Conservation (phyloP, 2,329 filamentous ascomycete species). For the Arthrobotrys iridis region DNA sequence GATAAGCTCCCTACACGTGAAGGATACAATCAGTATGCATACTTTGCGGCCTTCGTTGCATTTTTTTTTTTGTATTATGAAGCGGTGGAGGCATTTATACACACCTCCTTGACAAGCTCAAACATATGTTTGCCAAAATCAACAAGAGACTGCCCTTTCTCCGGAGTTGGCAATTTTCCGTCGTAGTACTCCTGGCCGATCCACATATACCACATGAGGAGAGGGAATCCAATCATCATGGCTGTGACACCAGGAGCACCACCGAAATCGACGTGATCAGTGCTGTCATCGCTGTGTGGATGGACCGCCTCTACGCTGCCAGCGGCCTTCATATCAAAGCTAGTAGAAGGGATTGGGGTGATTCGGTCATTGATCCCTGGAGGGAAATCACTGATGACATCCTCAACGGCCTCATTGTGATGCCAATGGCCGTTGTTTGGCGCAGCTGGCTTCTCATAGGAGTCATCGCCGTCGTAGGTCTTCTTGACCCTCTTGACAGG, state of each 20-base stretch:
- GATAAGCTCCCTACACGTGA: constrained; percentile 74
- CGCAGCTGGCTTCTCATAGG: constrained; percentile 56
- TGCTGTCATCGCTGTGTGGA: constrained; percentile 59
- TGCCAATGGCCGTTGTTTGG: constrained; percentile 24
- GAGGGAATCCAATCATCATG: constrained; percentile 94
- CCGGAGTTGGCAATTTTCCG: constrained; percentile 78
- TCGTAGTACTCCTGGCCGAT: constrained; percentile 92
- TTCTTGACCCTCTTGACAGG: constrained; percentile 58
- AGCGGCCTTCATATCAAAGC: constrained; percentile 49
- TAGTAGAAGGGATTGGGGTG: constrained; percentile 40
- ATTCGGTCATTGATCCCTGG: constrained; percentile 61
- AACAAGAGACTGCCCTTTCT: constrained; percentile 71
- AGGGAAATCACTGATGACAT: constrained; percentile 52
- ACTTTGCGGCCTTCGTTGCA: neutral
- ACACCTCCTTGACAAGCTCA: constrained; percentile 74
- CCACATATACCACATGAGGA: constrained; percentile 99
- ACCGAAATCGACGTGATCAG: constrained; percentile 80
- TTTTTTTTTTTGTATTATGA: neutral
- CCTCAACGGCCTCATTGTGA: constrained; percentile 54
- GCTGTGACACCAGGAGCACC: constrained; percentile 79
- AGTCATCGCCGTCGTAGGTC: constrained; percentile 60
- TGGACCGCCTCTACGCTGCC: constrained; percentile 42
- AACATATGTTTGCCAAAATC: constrained; percentile 79
- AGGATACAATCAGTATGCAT: neutral
- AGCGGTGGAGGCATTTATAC: neutral